These are phyloP conservation scores for Nothomitra cinnamomea DNA, from an alignment of 2,329 filamentous ascomycete genomes.

Conservation along the genomic window DNA sequence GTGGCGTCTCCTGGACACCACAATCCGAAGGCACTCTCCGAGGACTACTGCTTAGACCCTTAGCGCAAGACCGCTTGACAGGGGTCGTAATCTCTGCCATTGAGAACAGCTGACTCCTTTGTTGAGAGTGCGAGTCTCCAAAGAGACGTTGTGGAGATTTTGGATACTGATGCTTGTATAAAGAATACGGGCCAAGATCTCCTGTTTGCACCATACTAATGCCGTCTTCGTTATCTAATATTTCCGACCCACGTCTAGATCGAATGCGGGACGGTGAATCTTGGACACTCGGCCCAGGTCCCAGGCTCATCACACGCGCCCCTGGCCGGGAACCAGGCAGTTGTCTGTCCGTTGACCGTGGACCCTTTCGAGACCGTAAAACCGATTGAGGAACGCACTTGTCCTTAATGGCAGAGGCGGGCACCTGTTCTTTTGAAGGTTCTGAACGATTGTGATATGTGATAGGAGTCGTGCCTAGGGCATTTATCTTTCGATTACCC, in stretches of 20 bases:
- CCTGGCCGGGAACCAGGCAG: neutral
- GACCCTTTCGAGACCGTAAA: neutral
- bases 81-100: neutral
- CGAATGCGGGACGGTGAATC: conserved; percentile 1
- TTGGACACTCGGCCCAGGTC: neutral
- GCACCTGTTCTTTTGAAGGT: neutral
- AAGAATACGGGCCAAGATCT: neutral
- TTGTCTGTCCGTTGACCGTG: neutral
- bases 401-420: neutral
- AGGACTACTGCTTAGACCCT: neutral
- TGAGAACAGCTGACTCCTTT: neutral
- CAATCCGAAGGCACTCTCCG: neutral
- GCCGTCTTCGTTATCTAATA: neutral
- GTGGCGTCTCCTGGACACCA: neutral
- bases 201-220: neutral
- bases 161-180: neutral
- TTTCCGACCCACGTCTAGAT: neutral
- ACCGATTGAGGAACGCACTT: neutral
- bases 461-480: conserved; percentile 3
- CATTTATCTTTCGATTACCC: conserved; percentile 7
- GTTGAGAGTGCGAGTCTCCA: neutral
- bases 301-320: neutral
- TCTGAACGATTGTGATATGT: neutral
- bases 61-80: neutral
- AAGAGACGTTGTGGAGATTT: neutral